Evolutionary conservation across 2,329 filamentous ascomycete species (phyloP), one percentile per base, ranked within the genome.

Genomic region (Dactylellina leptospora): DNA sequence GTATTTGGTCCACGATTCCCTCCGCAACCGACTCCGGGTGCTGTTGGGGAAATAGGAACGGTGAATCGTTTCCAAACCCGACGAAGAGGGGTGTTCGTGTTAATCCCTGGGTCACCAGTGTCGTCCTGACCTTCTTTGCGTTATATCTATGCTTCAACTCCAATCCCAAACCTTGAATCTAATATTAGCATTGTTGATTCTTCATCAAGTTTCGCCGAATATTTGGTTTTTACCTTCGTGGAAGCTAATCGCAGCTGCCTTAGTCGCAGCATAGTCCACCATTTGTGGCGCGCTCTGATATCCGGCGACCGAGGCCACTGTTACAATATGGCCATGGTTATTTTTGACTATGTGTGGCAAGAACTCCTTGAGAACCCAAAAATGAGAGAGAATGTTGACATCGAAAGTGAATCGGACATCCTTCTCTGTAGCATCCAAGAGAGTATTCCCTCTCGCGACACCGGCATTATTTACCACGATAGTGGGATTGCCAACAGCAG

Each of bases 301-400:
- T 10, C 85, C 84, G 0, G 88, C 88, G 51, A 86, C 82, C 1
- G 85, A 87, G 11, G 89, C 86, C 20, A 92, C 84, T 0, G 87
- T 91, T 20, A 91, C 87, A 40, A 92, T 79, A 83, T 90, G 90
- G 70, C 90, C 89, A 80, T 92, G 89, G 80, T 91, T 87, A 10
- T 77, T 77, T 5, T 79, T 77, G 55, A 88, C 79, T 84, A 92
- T 89, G 74, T 80, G 78, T 0, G 89, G 89, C 1, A 92, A 81
- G 79, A 91, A 91, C 64, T 87, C 84, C 77, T 86, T 85, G 4
- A 84, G 80, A n/a, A 87, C 83, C 82, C 84, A 87, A 81, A 86
- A 90, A 79, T 89, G 88, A 1, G 87, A 82, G 28, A 91, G 78
- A 0, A 86, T 82, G 80, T 92, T 92, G 75, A 92, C 87, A 69